Evolutionary conservation across 1,284 basidiomycete genomes (phyloP).

Genomic region (Thelephora terrestris): DNA sequence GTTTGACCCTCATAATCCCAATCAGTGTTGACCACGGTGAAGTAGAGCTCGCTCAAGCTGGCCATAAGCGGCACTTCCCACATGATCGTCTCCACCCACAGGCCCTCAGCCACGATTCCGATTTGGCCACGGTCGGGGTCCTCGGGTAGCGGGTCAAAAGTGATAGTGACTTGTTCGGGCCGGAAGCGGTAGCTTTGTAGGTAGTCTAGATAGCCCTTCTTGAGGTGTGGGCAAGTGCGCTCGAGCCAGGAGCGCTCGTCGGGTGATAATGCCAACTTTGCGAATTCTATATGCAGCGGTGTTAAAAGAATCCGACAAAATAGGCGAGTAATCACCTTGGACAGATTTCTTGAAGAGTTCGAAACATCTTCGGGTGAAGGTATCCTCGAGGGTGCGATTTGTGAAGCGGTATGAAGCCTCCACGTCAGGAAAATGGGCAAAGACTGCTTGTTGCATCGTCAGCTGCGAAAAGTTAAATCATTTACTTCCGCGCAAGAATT

Average conservation of each 20-base stretch:
- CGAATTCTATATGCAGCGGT: constrained; percentile 43
- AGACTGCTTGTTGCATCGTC: constrained; percentile 94
- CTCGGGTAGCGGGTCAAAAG: constrained; percentile 47
- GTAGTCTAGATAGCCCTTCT: constrained; percentile 67
- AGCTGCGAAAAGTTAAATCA: constrained; percentile 39
- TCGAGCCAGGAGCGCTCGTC: constrained; percentile 67
- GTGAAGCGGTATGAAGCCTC: constrained; percentile 76
- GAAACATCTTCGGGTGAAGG: constrained; percentile 65
- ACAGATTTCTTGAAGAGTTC: constrained; percentile 59
- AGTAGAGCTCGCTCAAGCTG: constrained; percentile 74
- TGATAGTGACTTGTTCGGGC: constrained; percentile 70
- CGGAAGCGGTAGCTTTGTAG: constrained; percentile 67
- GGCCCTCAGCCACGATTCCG: constrained; percentile 71
- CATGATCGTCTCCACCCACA: constrained; percentile 86
- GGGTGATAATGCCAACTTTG: constrained; percentile 46
- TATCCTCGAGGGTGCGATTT: constrained; percentile 65
- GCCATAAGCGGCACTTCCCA: constrained; percentile 97
- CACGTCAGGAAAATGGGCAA: constrained; percentile 69
- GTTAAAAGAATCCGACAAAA: neutral
- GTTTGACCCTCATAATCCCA: constrained; percentile 81
- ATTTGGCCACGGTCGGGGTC: constrained; percentile 28
- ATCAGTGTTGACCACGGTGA: constrained; percentile 58
- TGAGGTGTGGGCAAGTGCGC: constrained; percentile 70
- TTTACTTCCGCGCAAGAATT: constrained; percentile 4
- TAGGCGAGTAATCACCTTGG: constrained; percentile 34